These are phyloP conservation scores for Pyrenophora tritici-repentis DNA, from an alignment of 2,329 filamentous ascomycete genomes.

Conservation along the genomic window DNA sequence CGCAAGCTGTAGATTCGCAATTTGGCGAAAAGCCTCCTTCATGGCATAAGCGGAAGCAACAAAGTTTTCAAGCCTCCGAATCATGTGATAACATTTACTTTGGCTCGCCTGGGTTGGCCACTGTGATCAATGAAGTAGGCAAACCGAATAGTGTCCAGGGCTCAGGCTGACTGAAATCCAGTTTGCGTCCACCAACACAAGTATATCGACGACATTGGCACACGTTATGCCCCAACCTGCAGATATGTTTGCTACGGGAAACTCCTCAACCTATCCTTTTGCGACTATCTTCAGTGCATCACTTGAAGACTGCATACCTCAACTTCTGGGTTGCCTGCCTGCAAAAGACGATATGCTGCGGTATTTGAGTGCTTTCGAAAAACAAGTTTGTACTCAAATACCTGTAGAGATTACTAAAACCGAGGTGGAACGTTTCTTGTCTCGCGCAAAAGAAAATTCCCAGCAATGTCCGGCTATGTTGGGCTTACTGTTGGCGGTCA, in stretches of 20 bases:
- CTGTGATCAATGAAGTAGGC: constrained; percentile 53
- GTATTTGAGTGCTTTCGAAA: constrained; percentile 51
- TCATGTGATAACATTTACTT: constrained; percentile 56
- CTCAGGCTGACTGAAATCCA: constrained; percentile 28
- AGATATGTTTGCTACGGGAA: constrained; percentile 50
- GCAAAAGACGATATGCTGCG: constrained; percentile 45
- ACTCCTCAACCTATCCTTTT: constrained; percentile 51
- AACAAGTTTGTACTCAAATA: constrained; percentile 50
- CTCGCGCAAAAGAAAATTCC: constrained; percentile 50
- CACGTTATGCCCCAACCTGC: constrained; percentile 50
- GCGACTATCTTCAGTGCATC: constrained; percentile 50
- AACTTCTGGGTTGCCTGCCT: constrained; percentile 48
- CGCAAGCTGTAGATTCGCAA: constrained; percentile 28
- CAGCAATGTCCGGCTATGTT: constrained; percentile 54
- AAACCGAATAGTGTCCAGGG: constrained; percentile 1
- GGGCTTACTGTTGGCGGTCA: constrained; percentile 54
- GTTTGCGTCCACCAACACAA: constrained; percentile 52
- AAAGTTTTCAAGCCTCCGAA: constrained; percentile 48
- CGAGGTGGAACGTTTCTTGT: constrained; percentile 54
- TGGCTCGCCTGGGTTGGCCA: constrained; percentile 55
- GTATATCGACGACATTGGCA: constrained; percentile 45
- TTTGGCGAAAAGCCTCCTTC: constrained; percentile 24
- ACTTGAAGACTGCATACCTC: constrained; percentile 42
- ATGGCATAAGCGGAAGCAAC: constrained; percentile 39
- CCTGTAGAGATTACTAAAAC: constrained; percentile 51